A percentile compares a stretch with the other conserved stretches of the same genome.
These are phyloP conservation scores for Marasmius fiardii DNA, from an alignment of 1,284 basidiomycete species.

Conservation along the genomic window DNA sequence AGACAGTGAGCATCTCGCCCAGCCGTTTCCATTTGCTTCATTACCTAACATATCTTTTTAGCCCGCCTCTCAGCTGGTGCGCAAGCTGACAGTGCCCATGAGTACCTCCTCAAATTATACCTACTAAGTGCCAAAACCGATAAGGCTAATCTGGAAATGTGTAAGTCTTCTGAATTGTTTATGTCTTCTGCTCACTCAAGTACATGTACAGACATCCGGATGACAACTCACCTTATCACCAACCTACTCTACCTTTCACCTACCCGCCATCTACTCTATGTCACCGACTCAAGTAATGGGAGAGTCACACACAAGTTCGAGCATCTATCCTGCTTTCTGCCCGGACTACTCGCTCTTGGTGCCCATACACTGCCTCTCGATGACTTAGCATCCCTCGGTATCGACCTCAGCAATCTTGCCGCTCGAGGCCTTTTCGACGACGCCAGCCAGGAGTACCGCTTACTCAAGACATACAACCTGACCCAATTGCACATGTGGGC, in stretches of 20 bases:
- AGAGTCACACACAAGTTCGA: conserved; percentile 47
- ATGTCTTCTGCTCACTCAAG: not conserved
- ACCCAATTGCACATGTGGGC: conserved; percentile 54
- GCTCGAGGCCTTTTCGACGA: conserved; percentile 29
- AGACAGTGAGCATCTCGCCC: conserved; percentile 30
- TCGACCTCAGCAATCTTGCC: conserved; percentile 37
- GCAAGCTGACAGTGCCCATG: conserved; percentile 67
- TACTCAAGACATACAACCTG: conserved; percentile 20
- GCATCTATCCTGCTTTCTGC: conserved; percentile 1
- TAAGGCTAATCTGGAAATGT: conserved; percentile 56
- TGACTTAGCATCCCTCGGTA: conserved; percentile 39
- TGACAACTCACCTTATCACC: conserved; percentile 58
- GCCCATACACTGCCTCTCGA: conserved; percentile 57
- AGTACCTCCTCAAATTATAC: conserved; percentile 75
- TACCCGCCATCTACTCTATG: conserved; percentile 63
- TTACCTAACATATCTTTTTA: conserved; percentile 17
- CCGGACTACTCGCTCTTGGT: conserved; percentile 61
- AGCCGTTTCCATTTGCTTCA: not conserved
- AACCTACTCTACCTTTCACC: conserved; percentile 67
- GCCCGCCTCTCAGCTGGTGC: conserved; percentile 59
- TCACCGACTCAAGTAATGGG: conserved; percentile 48
- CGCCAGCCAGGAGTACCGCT: conserved; percentile 32
- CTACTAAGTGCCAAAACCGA: conserved; percentile 61
- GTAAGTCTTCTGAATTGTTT: conserved; percentile 35
- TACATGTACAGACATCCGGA: conserved; percentile 49